Evolutionary conservation across 2,329 filamentous ascomycete species (phyloP), one percentile per base, ranked within the genome.

Genomic region (Pestalotiopsis sp.): DNA sequence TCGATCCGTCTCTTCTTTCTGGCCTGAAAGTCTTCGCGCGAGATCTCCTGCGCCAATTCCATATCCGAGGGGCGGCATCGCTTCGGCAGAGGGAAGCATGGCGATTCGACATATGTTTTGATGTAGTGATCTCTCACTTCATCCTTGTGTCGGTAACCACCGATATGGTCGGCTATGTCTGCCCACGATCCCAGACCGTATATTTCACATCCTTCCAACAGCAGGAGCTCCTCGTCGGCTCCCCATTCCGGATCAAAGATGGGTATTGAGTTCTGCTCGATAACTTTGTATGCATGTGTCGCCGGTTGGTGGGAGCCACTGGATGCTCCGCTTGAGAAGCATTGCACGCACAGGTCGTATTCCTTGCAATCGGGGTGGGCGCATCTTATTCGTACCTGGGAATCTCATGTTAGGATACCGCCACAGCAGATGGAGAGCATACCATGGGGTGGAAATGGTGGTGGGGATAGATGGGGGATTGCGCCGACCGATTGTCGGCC

Each of bases 141-240:
- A 74, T 98, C 95, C 79, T 97, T 98, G 72, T 92, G 91, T 68
- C 96, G 90, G 77, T 95, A 98, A 12, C 96, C 96, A 65, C 96
- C 96, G 75, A 99, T 98, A 79, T 99, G 96, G 79, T 99, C 95
- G 49, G 96, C 95, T 71, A 99, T 97, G 76, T 99, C 96, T 52
- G 95, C 94, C 95, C 96, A 99, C 25, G 95, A 98, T 3, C 96
- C 96, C 64, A 99, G 84, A 0, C 96, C 96, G 78, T 99, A 99
- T 68, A 94, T 97, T 80, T 99, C 96, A 12, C 94, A 94, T 25
- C 96, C 96, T 82, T 99, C 96, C 0, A 99, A 82, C 66, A 99
- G 83, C 4, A 98, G 83, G n/a, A 98, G 82, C 80, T 99, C 96
- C 79, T 99, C 96, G 78, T 99, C 96, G 27, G 96, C 96, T 65